These are phyloP conservation scores for Solanum clarkiae DNA, from an alignment of 257 asterid species.

Conservation along the genomic window DNA sequence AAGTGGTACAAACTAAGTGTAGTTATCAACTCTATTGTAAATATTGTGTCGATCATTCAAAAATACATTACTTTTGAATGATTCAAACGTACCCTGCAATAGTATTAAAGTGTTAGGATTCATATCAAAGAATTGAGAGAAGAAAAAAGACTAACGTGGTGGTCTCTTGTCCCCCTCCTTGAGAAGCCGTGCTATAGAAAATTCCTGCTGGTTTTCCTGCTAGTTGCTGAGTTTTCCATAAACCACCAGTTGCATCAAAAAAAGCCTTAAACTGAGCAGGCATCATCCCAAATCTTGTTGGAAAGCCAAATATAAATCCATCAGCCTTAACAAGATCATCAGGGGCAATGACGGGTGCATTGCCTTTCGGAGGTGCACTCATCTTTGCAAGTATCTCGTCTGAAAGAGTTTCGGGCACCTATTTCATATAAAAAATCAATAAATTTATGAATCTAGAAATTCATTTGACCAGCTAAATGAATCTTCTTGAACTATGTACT, in stretches of 20 bases:
- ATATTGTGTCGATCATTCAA: too few species aligned
- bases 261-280: too few species aligned
- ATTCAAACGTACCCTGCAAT: constrained; percentile 16
- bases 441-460: too few species aligned
- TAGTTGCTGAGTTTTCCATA: constrained; percentile 33
- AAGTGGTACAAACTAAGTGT: too few species aligned
- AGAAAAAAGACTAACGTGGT: constrained; percentile 16
- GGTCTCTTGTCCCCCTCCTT: constrained; percentile 55
- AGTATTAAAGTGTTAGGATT: constrained; percentile 10
- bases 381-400: constrained; percentile 33
- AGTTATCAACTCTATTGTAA: too few species aligned
- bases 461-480: too few species aligned
- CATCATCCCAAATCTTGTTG: constrained; percentile 27
- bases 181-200: constrained; percentile 41
- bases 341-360: constrained; percentile 27
- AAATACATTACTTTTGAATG: too few species aligned
- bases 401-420: constrained; percentile 43
- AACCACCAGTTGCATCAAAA: neutral
- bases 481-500: too few species aligned
- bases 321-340: constrained; percentile 36
- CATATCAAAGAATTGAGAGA: neutral
- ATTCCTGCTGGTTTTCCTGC: constrained; percentile 57
- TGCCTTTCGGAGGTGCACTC: constrained; percentile 30
- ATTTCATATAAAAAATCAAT: neutral
- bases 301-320: constrained; percentile 35